Conservation (phyloP, 2,329 filamentous ascomycete species). For the Cordyceps tenuipes region DNA sequence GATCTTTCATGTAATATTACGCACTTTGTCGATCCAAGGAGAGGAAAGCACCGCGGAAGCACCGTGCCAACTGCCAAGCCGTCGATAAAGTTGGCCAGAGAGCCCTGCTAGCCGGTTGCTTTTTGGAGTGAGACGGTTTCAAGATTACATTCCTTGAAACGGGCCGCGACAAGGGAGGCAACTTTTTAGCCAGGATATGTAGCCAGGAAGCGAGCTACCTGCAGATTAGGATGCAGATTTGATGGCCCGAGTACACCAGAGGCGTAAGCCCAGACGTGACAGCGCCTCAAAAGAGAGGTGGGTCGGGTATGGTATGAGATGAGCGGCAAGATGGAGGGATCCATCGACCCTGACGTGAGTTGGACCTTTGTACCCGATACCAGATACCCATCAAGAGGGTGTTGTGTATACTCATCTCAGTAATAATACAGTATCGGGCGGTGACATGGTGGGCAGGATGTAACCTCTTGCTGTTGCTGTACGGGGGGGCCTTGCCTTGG, state of each 20-base stretch:
- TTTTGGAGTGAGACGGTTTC: conserved; percentile 10
- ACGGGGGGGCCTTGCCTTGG: neutral
- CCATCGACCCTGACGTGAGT: neutral
- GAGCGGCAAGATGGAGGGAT: neutral
- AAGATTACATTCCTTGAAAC: conserved; percentile 10
- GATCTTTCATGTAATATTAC: conserved; percentile 8
- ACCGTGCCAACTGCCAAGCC: conserved; percentile 4
- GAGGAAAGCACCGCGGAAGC: neutral
- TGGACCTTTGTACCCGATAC: neutral
- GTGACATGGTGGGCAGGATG: conserved; percentile 2
- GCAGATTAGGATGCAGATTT: neutral
- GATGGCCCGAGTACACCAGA: conserved; percentile 4
- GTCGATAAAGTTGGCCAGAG: neutral
- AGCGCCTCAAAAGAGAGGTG: neutral
- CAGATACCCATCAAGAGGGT: neutral
- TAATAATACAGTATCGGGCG: neutral
- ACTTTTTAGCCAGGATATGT: neutral
- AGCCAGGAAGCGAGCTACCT: too few species aligned
- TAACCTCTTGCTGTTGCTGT: too few species aligned
- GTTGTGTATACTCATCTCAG: too few species aligned
- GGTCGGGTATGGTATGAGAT: conserved; percentile 7
- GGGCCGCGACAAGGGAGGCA: neutral
- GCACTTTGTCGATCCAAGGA: conserved; percentile 4
- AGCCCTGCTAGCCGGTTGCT: conserved; percentile 3
- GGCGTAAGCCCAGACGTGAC: conserved; percentile 2